A percentile compares a stretch with the other conserved stretches of the same genome.
These are phyloP conservation scores for Clitopilus hobsonii DNA, from an alignment of 768 basidiomycete species.

Conservation along the genomic window DNA sequence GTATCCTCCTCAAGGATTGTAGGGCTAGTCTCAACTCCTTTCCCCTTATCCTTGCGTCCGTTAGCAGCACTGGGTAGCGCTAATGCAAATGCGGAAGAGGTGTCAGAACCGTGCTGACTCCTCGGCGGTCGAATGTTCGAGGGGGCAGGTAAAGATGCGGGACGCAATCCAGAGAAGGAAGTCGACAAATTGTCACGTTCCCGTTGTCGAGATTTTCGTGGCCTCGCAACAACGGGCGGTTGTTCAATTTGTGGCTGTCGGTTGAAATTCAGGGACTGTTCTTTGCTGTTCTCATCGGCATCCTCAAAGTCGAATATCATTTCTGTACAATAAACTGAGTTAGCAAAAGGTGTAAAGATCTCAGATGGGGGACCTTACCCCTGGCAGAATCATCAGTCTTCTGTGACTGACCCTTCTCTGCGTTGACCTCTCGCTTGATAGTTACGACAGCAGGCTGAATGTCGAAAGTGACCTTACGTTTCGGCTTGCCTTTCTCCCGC, in stretches of 20 bases:
- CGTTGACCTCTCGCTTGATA: constrained; percentile 34
- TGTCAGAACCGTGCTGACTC: constrained; percentile 32
- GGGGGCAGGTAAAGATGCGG: constrained; percentile 63
- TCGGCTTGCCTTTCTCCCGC: constrained; percentile 39
- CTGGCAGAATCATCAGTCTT: constrained; percentile 25
- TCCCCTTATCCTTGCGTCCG: background rate
- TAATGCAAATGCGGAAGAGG: constrained; percentile 21
- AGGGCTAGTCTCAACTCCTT: background rate
- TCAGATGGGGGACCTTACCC: constrained; percentile 31
- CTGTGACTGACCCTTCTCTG: constrained; percentile 26
- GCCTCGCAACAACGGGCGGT: constrained; percentile 25
- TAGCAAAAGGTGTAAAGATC: background rate
- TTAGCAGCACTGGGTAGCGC: background rate
- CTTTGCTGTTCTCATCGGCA: constrained; percentile 44
- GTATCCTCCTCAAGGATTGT: background rate
- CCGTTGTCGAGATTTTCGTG: constrained; percentile 24
- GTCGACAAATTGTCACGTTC: constrained; percentile 41
- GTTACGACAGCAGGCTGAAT: constrained; percentile 52
- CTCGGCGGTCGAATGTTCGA: constrained; percentile 49
- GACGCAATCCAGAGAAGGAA: constrained; percentile 58
- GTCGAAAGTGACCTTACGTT: constrained; percentile 72
- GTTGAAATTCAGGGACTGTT: constrained; percentile 24
- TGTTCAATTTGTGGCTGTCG: constrained; percentile 41
- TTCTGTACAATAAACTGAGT: constrained; percentile 28
- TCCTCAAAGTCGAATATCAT: constrained; percentile 72